phyloP scores from a whole-genome alignment of 371 early-diverging fungal genomes.

The Mucor racemosus region DNA sequence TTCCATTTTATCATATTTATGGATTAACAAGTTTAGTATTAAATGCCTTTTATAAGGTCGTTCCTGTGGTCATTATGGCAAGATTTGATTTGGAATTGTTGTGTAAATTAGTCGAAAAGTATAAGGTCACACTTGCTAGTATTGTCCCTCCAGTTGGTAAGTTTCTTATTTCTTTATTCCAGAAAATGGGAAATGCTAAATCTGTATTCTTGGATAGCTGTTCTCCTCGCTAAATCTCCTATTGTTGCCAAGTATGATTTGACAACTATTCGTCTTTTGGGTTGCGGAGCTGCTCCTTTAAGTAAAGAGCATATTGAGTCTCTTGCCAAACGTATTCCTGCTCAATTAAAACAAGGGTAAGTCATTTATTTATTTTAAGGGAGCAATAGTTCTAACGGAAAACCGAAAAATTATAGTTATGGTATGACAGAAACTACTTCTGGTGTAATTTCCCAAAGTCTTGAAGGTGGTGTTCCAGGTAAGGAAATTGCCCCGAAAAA shows the following conservation, averaged over 20 bases:
- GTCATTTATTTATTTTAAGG: neutral
- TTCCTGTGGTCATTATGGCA: constrained; percentile 61
- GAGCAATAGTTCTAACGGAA: neutral
- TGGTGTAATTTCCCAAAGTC: constrained; percentile 38
- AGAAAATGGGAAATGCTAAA: neutral
- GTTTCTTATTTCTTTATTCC: neutral
- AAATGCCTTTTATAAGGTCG: constrained; percentile 37
- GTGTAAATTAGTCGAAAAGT: constrained; percentile 60
- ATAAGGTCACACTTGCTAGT: constrained; percentile 68
- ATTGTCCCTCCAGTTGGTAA: constrained; percentile 82
- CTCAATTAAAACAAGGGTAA: constrained; percentile 69
- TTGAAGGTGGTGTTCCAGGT: constrained; percentile 28
- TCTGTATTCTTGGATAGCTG: constrained; percentile 23
- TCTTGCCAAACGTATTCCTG: constrained; percentile 56
- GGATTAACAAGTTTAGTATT: constrained; percentile 56
- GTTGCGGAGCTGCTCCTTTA: constrained; percentile 87
- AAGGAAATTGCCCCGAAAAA: constrained; percentile 10
- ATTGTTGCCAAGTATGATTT: constrained; percentile 72
- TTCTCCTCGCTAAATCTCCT: constrained; percentile 68
- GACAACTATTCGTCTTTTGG: constrained; percentile 59
- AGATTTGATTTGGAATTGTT: constrained; percentile 67
- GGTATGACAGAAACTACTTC: constrained; percentile 79
- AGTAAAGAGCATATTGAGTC: constrained; percentile 60
- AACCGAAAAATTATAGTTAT: constrained; percentile 42
- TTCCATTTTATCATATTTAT: constrained; percentile 87